Conservation (phyloP, 345 rosid genomes). For the Luvunga scandens region DNA sequence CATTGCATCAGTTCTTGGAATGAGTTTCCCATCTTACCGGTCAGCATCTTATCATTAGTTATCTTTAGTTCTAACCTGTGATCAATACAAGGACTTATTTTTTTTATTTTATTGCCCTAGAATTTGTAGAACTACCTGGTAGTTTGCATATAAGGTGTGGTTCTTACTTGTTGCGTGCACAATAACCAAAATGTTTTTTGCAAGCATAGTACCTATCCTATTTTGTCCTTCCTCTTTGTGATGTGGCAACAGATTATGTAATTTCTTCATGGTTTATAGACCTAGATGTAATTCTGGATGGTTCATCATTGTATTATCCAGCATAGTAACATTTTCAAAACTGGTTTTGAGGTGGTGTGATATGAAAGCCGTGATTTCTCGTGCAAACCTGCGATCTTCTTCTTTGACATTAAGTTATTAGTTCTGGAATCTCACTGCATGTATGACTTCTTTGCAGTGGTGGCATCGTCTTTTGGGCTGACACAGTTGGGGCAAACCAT, state of each 20-base stretch:
- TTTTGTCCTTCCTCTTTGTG: neutral
- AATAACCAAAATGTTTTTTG: neutral
- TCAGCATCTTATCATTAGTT: conserved; percentile 26
- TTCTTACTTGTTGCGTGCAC: neutral
- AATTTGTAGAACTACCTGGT: neutral
- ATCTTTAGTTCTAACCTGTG: neutral
- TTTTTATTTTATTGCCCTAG: neutral
- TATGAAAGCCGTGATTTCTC: neutral
- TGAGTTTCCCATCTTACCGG: conserved; percentile 98
- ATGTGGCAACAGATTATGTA: neutral
- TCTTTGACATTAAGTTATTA: neutral
- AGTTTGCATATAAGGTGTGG: neutral
- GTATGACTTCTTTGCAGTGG: conserved; percentile 49
- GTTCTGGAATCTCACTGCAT: neutral
- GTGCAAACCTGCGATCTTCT: neutral
- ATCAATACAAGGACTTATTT: neutral
- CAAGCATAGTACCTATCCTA: neutral
- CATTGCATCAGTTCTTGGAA: conserved; percentile 88
- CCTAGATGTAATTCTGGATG: neutral
- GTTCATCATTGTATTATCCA: neutral
- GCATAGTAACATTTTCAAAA: neutral
- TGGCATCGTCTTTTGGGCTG: conserved; percentile 93
- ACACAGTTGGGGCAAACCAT: conserved; percentile 59
- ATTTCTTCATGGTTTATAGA: neutral
- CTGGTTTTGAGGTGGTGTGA: neutral